Evolutionary conservation across 306 rosid species (phyloP), one percentile per base, ranked within the genome.

Genomic region (Lathyrus tuberosus): DNA sequence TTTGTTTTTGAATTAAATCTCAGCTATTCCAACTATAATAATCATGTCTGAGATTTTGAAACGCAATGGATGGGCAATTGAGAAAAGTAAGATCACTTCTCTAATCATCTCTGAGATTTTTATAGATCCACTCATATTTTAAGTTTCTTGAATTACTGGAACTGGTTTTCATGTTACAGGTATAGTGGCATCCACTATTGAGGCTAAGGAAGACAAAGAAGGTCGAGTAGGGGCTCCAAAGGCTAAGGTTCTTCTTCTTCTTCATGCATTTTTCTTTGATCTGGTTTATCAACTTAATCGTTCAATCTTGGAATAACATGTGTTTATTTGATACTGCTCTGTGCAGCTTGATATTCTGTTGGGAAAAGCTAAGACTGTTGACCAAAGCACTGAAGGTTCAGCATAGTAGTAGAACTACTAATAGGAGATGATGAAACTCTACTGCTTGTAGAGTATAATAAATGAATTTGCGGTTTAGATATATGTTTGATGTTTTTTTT

Each of bases 11-110:
- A 53, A 48, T 71, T 52, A 41, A 66, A 68, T 76, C 11, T 6
- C 86, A 90, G 96, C 90, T 65, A 90, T 87, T 80, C 91, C 91
- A 60, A 81, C 91, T 66, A 80, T 86, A 1, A 78, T 90, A 74
- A 59, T 81, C 28, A 77, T 90, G 38, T 58, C 88, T 8, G 91
- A 90, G 76, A 76, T 72, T 71, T 72, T 90, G 86, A 87, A 90
- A 60, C 62, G 79, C 65, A 75, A 72, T 54, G 88, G 89, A 15
- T 60, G 85, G 77, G 91, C 84, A 15, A 44, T 74, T 63, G 79
- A 90, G 76, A 87, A 87, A 78, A 75, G 96, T 90, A 82, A 78
- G 91, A 76, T 12, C 43, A 38, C 15, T 63, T 6, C 43, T 76
- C 52, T 61, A 16, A 35, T 35, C 40, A 35, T 31, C 35, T 31